A percentile compares a stretch with the other conserved stretches of the same genome.
Conservation (phyloP, 202 grass and related monocot species). For the Setaria viridis region DNA sequence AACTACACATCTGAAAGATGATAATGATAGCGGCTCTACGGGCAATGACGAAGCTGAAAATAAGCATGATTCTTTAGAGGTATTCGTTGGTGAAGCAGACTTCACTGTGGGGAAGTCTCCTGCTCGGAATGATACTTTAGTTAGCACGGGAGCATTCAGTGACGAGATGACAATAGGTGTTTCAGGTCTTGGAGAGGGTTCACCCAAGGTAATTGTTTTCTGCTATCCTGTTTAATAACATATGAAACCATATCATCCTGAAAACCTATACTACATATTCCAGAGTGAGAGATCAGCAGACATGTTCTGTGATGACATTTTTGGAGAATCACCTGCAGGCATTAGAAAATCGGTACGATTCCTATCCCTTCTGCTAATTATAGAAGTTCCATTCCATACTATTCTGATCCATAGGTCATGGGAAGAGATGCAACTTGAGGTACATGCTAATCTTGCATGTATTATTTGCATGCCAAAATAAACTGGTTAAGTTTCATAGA, state of each 20-base stretch:
- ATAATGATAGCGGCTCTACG: slow-evolving; percentile 32
- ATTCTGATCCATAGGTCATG: background rate
- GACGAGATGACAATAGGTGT: slow-evolving; percentile 51
- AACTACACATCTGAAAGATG: slow-evolving; percentile 47
- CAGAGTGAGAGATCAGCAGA: slow-evolving; percentile 90
- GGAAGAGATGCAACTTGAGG: background rate
- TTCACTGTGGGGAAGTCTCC: slow-evolving; percentile 85
- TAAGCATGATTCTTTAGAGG: slow-evolving; percentile 65
- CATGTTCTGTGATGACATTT: slow-evolving; percentile 98
- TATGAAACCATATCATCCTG: slow-evolving; percentile 33
- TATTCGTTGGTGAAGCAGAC: slow-evolving; percentile 55
- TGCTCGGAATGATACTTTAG: slow-evolving; percentile 44
- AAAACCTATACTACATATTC: slow-evolving; percentile 49
- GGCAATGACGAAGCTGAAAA: slow-evolving; percentile 63
- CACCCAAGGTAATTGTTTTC: slow-evolving; percentile 74
- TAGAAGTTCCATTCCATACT: background rate
- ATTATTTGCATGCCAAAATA: background rate
- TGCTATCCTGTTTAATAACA: slow-evolving; percentile 29
- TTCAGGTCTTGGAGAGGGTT: slow-evolving; percentile 84
- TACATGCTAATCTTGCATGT: slow-evolving; percentile 7
- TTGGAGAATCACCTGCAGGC: slow-evolving; percentile 90
- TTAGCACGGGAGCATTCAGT: slow-evolving; percentile 37
- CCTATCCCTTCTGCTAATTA: background rate
- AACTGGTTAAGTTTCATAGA: slow-evolving; percentile 23
- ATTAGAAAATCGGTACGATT: slow-evolving; percentile 72